Evolutionary conservation across 257 asterid species (phyloP), one percentile per base, ranked within the genome.

Genomic region (Forsythia suspensa): DNA sequence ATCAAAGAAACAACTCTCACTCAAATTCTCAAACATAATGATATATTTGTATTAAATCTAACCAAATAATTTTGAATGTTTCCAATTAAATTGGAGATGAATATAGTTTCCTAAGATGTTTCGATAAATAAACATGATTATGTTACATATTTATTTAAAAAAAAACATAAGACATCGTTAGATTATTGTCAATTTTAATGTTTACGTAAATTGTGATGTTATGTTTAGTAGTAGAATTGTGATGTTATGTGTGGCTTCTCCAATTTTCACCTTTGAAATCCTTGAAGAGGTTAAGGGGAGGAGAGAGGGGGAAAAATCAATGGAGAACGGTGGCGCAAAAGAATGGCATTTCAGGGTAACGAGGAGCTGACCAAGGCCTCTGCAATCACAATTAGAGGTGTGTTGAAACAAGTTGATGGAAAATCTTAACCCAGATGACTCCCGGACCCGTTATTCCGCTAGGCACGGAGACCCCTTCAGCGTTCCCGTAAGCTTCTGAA

Each of bases 401-500:
- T 91, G 12, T 85, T 89, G 37, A 66, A n/a, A 82, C 73, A 79
- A 29, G 77, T 11, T 94, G 12, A 84, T 37, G 81, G 85, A 43
- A 1, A 82, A 90, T 71, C 82, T 94, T 80, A 70, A 87, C 75
- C 75, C 84, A 0, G 70, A 76, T 15, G 97, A 89, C 9, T 5
- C 87, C 10, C 81, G 96, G n/a, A 15, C 85, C 89, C 40, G 82
- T 84, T 6, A 84, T 94, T 72, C 92, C 91, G 12, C 89, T 94
- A 38, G 96, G 90, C 94, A 90, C 42, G 98, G 98, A 55, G 98
- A 94, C n/a, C 63, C 98, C 98, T 4, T 94, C 98, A 76, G 82
- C 93, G 21, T 92, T 91, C 82, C 91, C 97, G 11, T 88, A n/a
- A n/a, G 89, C 76, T 92, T 89, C 59, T 84, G 91, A 36, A 92